These are phyloP conservation scores for Globisporangium takayamanum DNA, from an alignment of 352 stramenopile genomes.

Conservation along the genomic window DNA sequence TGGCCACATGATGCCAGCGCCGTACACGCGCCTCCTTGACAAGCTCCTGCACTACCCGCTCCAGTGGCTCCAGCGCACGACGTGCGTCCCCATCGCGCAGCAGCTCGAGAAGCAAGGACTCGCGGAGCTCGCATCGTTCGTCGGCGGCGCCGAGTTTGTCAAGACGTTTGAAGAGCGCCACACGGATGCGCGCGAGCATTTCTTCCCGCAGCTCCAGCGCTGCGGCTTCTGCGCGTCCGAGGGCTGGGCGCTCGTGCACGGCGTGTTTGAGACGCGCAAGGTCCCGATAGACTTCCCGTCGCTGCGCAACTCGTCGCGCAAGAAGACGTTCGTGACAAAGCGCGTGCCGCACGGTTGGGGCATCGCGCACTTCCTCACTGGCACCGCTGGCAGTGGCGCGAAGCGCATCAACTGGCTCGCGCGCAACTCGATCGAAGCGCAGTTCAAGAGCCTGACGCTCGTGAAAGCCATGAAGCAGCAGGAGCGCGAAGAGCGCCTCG, in stretches of 20 bases:
- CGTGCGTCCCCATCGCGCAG: conserved; percentile 40
- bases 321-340: conserved; percentile 15
- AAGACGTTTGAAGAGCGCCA: conserved; percentile 68
- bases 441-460: conserved; percentile 65
- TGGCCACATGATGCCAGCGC: conserved; percentile 38
- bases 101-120: conserved; percentile 47
- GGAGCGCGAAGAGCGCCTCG: conserved; percentile 55
- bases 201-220: conserved; percentile 47
- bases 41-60: conserved; percentile 60
- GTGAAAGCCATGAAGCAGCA: conserved; percentile 65
- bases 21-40: conserved; percentile 51
- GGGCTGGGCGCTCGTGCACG: conserved; percentile 72
- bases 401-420: conserved; percentile 44
- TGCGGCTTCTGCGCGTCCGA: conserved; percentile 62
- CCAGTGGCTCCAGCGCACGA: conserved; percentile 42
- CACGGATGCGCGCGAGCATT: conserved; percentile 35
- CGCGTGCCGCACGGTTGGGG: conserved; percentile 71
- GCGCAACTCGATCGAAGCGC: conserved; percentile 59
- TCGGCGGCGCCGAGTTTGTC: conserved; percentile 60
- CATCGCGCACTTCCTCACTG: conserved; percentile 66
- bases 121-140: conserved; percentile 38
- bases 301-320: conserved; percentile 13
- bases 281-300: conserved; percentile 17
- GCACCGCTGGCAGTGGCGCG: conserved; percentile 25
- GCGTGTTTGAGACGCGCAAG: conserved; percentile 53